Evolutionary conservation across 176 grass and related monocot species (phyloP), one percentile per base, ranked within the genome.

Genomic region (Carex littledalei): DNA sequence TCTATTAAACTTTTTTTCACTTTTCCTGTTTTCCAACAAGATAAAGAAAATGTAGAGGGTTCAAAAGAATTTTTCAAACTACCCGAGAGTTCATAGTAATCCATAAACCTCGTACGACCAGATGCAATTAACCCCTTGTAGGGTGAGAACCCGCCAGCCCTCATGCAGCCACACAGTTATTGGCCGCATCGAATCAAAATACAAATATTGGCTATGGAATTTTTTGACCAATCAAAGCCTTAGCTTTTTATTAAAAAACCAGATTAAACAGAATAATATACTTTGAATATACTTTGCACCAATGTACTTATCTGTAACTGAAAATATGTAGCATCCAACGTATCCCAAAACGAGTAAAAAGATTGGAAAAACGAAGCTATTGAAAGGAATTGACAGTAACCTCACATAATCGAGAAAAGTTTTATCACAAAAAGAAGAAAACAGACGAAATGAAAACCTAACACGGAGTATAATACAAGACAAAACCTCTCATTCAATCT

Each of bases 401-500:
- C 26, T 78, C 53, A 78, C 15, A 55, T 78, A 78, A 53, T 57
- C 10, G 0, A 32, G 1, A 34, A 62, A 78, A 15, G 17, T 53
- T 13, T 67, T 11, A 75, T 52, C 72, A 76, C 9, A 75, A 31
- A 34, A 17, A 55, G 12, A 56, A 34, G 6, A 78, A 78, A 78
- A 78, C 22, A 56, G 26, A 57, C 74, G 2, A 56, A 57, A 78
- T 56, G 74, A 54, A 53, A 77, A 77, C 49, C 73, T 77, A 77
- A 55, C 72, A 77, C 37, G 7, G 45, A 77, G 14, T n/a, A 67
- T 67, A 83, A 81, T 63, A 81, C 31, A 81, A 67, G 80, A 83
- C 80, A 43, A 71, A 74, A 64, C 80, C 60, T 83, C 60, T 53
- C 39, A 54, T 83, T 83, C 80, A 67, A 82, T 67, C 41, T 68